phyloP scores from a whole-genome alignment of 2,329 filamentous ascomycete genomes.

The Fonsecaea pedrosoi region DNA sequence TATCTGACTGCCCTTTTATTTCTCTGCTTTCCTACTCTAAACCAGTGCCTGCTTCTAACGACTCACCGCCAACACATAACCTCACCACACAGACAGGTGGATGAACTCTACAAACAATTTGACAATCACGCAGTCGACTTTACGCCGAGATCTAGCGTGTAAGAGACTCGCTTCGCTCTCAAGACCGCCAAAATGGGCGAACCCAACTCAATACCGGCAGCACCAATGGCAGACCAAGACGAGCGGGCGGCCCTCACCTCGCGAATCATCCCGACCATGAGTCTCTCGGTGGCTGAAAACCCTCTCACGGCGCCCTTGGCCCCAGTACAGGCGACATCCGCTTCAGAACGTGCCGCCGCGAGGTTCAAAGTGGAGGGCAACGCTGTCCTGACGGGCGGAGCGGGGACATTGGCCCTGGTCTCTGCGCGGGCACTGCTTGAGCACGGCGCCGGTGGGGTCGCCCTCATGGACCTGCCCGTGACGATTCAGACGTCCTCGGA shows the following conservation, averaged over 20 bases:
- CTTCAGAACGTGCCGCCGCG: conserved; percentile 42
- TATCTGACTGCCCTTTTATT: too few species aligned
- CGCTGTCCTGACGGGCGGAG: conserved; percentile 66
- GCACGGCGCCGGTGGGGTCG: conserved; percentile 66
- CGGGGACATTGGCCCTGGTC: conserved; percentile 67
- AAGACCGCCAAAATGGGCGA: conserved; percentile 27
- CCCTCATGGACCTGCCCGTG: conserved; percentile 65
- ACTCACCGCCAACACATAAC: too few species aligned
- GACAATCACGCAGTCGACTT: too few species aligned
- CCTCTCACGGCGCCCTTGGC: conserved; percentile 43
- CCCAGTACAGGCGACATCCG: conserved; percentile 36
- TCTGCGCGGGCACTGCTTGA: conserved; percentile 69
- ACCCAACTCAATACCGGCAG: conserved; percentile 11
- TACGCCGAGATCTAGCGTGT: neutral
- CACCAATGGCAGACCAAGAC: conserved; percentile 30
- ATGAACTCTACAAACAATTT: too few species aligned
- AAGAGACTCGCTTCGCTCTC: neutral
- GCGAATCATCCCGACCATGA: conserved; percentile 40
- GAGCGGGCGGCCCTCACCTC: conserved; percentile 37
- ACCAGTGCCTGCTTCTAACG: neutral
- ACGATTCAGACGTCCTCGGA: conserved; percentile 47
- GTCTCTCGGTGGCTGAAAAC: conserved; percentile 35
- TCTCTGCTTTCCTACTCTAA: too few species aligned
- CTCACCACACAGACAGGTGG: neutral
- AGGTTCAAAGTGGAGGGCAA: conserved; percentile 45